A percentile compares a stretch with the other conserved stretches of the same genome.
These are phyloP conservation scores for Plasmodium vivax DNA, from an alignment of 169 alveolate species.

Conservation along the genomic window DNA sequence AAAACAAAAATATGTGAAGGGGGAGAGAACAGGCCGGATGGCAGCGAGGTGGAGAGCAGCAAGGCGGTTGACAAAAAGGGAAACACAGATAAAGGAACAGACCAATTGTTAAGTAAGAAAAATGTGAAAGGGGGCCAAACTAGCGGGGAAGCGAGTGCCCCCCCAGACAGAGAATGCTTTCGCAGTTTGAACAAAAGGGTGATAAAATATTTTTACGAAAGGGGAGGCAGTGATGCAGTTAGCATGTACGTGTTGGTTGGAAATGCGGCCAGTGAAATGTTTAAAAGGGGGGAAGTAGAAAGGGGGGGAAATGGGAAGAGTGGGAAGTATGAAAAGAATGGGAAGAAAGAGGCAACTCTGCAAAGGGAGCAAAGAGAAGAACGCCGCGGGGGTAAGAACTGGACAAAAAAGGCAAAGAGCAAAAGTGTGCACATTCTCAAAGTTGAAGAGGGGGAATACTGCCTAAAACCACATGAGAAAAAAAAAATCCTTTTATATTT, in stretches of 20 bases:
- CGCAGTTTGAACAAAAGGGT: conserved; percentile 30
- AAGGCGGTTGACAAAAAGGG: neutral
- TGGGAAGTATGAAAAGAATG: no score
- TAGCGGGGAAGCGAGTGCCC: neutral
- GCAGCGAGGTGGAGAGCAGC: neutral
- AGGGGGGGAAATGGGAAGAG: neutral
- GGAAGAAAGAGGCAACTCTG: no score
- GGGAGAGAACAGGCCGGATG: neutral
- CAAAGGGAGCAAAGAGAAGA: neutral
- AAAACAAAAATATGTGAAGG: neutral
- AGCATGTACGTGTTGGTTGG: conserved; percentile 33
- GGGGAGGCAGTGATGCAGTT: conserved; percentile 29
- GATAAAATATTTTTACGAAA: conserved; percentile 53
- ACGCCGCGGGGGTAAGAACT: neutral
- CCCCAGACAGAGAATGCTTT: neutral
- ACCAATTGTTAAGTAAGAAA: neutral
- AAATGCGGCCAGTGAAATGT: neutral
- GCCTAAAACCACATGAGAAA: conserved; percentile 49
- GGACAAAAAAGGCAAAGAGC: neutral
- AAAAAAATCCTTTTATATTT: conserved; percentile 44
- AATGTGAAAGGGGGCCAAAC: neutral
- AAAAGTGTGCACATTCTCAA: conserved; percentile 8
- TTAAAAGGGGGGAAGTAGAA: neutral
- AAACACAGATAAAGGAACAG: neutral
- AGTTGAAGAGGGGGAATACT: conserved; percentile 24